A percentile compares a stretch with the other conserved stretches of the same genome.
These are phyloP conservation scores for Blastocystis sp. DNA, from an alignment of 352 stramenopile genomes.

Conservation along the genomic window DNA sequence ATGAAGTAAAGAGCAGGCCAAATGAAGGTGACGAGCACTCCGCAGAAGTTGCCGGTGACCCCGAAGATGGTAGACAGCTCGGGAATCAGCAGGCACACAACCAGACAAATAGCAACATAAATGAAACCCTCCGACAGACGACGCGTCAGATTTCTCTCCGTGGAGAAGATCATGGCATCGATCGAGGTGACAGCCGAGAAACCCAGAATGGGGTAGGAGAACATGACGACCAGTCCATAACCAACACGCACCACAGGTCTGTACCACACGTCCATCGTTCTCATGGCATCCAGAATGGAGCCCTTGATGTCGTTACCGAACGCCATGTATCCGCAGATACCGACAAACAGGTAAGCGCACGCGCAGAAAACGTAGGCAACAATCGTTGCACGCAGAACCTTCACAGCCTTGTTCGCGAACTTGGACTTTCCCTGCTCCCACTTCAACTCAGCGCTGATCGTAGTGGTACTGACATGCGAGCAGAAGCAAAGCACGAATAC, in stretches of 20 bases:
- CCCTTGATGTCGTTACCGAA: constrained; percentile 25
- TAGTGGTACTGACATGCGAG: constrained; percentile 33
- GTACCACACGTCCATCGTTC: constrained; percentile 14
- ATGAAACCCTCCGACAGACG: constrained; percentile 20
- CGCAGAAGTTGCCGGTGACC: constrained; percentile 18
- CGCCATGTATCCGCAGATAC: constrained; percentile 47
- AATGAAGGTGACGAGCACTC: constrained; percentile 1
- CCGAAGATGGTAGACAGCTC: constrained; percentile 16
- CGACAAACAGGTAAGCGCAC: constrained; percentile 20
- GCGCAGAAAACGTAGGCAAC: constrained; percentile 26
- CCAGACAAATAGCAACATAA: background rate
- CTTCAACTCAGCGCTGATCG: constrained; percentile 3
- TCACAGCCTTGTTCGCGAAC: constrained; percentile 25
- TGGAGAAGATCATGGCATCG: background rate
- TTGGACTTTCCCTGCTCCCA: constrained; percentile 20
- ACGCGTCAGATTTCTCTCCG: background rate
- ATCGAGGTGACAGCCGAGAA: constrained; percentile 10
- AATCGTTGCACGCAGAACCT: background rate
- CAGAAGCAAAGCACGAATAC: constrained; percentile 47
- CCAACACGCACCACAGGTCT: constrained; percentile 23
- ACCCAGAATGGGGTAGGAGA: constrained; percentile 43
- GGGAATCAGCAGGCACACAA: background rate
- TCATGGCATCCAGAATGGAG: constrained; percentile 33
- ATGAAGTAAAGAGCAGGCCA: constrained; percentile 42
- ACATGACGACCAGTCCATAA: constrained; percentile 45